A percentile compares a stretch with the other conserved stretches of the same genome.
Evolutionary conservation across 2,329 filamentous ascomycete species (phyloP).

Genomic region (Aspergillus texensis): DNA sequence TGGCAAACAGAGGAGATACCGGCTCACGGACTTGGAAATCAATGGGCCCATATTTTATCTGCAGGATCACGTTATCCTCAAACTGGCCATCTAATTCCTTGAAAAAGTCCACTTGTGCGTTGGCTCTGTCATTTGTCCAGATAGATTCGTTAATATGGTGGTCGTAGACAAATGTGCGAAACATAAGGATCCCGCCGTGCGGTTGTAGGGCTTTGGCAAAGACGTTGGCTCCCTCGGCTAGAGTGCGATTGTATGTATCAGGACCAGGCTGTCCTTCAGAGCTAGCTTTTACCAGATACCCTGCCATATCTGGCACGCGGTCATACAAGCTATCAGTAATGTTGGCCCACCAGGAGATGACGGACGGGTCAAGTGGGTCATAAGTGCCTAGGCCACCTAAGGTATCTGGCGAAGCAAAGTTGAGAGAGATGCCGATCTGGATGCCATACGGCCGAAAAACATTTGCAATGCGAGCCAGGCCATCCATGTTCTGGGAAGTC

Average conservation of each 20-base stretch:
- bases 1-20: constrained; percentile 64
- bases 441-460: constrained; percentile 69
- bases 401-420: constrained; percentile 66
- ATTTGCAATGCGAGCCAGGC: constrained; percentile 65
- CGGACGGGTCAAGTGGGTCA: constrained; percentile 64
- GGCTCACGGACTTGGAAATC: constrained; percentile 75
- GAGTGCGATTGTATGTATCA: constrained; percentile 68
- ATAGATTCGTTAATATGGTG: constrained; percentile 57
- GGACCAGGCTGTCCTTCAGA: constrained; percentile 73
- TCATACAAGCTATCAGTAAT: constrained; percentile 63
- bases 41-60: constrained; percentile 75
- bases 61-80: constrained; percentile 70
- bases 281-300: constrained; percentile 72
- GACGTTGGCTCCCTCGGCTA: constrained; percentile 69
- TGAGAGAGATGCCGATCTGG: constrained; percentile 66
- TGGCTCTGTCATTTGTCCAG: constrained; percentile 70
- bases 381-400: constrained; percentile 62
- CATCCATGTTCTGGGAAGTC: constrained; percentile 60
- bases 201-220: constrained; percentile 63
- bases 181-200: constrained; percentile 67
- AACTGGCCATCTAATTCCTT: constrained; percentile 65
- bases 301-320: constrained; percentile 66
- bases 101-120: constrained; percentile 70
- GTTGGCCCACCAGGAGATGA: constrained; percentile 65
- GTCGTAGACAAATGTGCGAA: constrained; percentile 73